Evolutionary conservation across 352 stramenopile genomes (phyloP), one percentile per base, ranked within the genome.

Genomic region (Globisporangium iwayamae): DNA sequence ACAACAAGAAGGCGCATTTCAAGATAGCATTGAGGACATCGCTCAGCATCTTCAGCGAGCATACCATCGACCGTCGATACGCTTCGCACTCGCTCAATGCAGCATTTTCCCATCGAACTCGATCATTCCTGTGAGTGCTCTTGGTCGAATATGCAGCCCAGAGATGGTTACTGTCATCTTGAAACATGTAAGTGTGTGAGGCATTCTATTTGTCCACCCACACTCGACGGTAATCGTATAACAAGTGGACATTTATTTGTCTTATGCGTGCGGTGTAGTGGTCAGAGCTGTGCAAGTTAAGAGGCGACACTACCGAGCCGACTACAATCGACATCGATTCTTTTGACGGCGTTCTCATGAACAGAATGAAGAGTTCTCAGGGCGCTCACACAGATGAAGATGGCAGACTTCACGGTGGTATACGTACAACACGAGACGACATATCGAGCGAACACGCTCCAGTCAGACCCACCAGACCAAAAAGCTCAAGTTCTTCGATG

Each of bases 241-340:
- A 36, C 32, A 36, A 36, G 7, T 5, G 32, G 14, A 3, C 14
- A 16, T 4, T 41, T 41, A 4, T 41, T 11, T 41, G 14, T 58
- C 48, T 52, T 10, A 41, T 61, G 55, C 22, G 51, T 55, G 25
- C 22, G 47, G 39, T 81, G 73, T 13, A 68, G 63, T 88, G 79
- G 79, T 59, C 25, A 47, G 69, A 77, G 18, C 34, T 86, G 20
- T 74, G 63, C 47, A 71, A 79, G 56, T 57, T 55, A 20, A 61
- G 76, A 46, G 69, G 68, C 2, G 51, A 43, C 11, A 57, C 30
- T 48, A 52, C 36, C 18, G 71, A 59, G 9, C 36, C 61, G 5
- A 54, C 66, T 18, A 58, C 56, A 25, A 74, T 90, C n/a, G 81
- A 90, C 47, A 77, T 90, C n/a, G 77, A 90, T 20, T 74, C 72